Evolutionary conservation across 495 filamentous ascomycete genomes (phyloP), one percentile per base, ranked within the genome.

Genomic region (Neurospora sp.): DNA sequence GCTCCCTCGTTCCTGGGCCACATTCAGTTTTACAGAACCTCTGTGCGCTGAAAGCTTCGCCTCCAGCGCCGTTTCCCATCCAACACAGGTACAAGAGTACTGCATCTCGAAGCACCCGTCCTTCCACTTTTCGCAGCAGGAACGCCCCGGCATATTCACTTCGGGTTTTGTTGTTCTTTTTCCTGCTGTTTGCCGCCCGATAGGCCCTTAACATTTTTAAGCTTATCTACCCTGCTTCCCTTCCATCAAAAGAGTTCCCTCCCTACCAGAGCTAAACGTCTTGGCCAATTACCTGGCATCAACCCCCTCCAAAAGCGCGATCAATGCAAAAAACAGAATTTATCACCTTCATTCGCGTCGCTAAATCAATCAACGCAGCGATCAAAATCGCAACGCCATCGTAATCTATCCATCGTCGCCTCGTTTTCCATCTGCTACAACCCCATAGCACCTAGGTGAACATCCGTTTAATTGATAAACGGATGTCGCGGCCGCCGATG

Each of bases 311-410:
- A 65, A 65, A 65, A 65, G 53, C 53, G 53, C 53, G 53, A 65
- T 65, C 53, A 65, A 72, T 71, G 72, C 70, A 73, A 45, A 70
- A 73, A 77, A 74, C 78, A 78, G 79, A 77, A 78, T 80, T 80
- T 79, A 79, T 73, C 74, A 69, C 72, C 73, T 75, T 72, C 70
- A 71, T 70, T 75, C 71, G 76, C 73, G 69, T 69, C 70, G 40
- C 48, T 71, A 72, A 75, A 59, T 77, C 77, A 79, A 78, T 77
- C 75, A 75, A 75, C 48, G 70, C 70, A 76, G 78, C 69, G 75
- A 75, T 69, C 82, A 69, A 84, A 80, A 73, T 90, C 86, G 72
- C 90, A 89, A 76, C 89, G 88, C 92, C 91, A 93, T 77, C 94
- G 89, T 69, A 80, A 87, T 89, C 78, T 84, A 89, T 91, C 89